Conservation (phyloP, 352 stramenopile species). For the Pythium sp. region DNA sequence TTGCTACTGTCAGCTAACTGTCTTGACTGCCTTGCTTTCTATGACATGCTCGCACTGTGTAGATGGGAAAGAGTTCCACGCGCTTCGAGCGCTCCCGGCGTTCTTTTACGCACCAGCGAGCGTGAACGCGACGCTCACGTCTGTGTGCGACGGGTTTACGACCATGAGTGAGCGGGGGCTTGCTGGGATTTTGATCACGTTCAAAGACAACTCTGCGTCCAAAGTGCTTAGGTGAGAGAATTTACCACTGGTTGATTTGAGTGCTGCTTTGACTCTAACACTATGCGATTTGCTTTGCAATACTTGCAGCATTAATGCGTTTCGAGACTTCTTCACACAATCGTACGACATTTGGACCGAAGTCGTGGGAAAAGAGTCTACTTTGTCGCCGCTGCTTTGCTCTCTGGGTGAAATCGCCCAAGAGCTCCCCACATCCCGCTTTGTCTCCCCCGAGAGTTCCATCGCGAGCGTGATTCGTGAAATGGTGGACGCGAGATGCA, state of each 20-base stretch:
- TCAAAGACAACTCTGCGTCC: constrained; percentile 11
- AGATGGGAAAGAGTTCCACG: constrained; percentile 34
- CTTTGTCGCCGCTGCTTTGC: constrained; percentile 24
- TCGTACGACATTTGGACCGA: constrained; percentile 14
- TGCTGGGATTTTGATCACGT: constrained; percentile 27
- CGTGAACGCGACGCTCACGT: constrained; percentile 20
- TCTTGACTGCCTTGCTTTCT: background rate
- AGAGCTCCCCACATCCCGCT: constrained; percentile 13
- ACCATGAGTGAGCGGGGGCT: constrained; percentile 30
- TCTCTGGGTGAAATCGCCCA: constrained; percentile 20
- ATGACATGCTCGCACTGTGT: background rate
- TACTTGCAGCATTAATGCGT: constrained; percentile 3
- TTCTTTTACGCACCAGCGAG: constrained; percentile 43
- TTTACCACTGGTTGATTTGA: background rate
- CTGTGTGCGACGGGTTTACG: constrained; percentile 36
- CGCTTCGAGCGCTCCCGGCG: constrained; percentile 42
- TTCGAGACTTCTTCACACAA: constrained; percentile 29
- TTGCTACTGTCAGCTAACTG: background rate
- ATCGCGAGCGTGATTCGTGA: constrained; percentile 39
- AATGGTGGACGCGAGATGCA: constrained; percentile 37
- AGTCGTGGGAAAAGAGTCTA: background rate
- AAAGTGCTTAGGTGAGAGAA: constrained; percentile 15
- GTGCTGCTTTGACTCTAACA: no score
- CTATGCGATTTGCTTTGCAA: no score
- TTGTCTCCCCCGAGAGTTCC: constrained; percentile 33